Conservation (phyloP, 768 basidiomycete genomes). For the Amanita pseudoporphyria region DNA sequence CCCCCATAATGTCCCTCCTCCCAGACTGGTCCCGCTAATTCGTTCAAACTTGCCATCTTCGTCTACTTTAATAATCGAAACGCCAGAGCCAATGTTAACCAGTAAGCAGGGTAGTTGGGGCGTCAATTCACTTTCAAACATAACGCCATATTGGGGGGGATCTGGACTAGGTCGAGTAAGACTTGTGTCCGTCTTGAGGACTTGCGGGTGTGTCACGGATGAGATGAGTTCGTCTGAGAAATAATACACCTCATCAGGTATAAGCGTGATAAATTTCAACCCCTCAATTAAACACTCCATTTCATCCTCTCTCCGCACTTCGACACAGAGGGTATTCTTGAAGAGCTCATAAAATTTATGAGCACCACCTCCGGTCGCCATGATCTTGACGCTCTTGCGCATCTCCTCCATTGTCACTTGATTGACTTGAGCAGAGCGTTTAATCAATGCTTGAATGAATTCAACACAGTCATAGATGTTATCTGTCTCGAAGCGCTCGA, state of each 20-base stretch:
- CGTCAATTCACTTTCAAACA: constrained; percentile 74
- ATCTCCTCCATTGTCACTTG: constrained; percentile 84
- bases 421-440: constrained; percentile 77
- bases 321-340: constrained; percentile 62
- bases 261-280: constrained; percentile 89
- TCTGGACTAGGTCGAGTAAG: constrained; percentile 85
- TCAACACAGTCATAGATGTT: constrained; percentile 75
- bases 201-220: constrained; percentile 30
- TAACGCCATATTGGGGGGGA: constrained; percentile 82
- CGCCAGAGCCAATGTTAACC: constrained; percentile 97
- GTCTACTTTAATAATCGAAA: constrained; percentile 95
- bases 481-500: constrained; percentile 93
- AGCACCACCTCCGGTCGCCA: constrained; percentile 97
- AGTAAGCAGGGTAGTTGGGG: constrained; percentile 92
- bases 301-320: constrained; percentile 89
- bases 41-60: constrained; percentile 94
- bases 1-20: constrained; percentile 97
- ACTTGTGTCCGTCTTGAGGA: constrained; percentile 9
- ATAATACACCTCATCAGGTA: constrained; percentile 96
- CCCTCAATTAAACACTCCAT: constrained; percentile 99
- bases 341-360: constrained; percentile 90
- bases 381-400: constrained; percentile 88
- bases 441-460: constrained; percentile 83
- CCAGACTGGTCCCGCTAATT: constrained; percentile 93
- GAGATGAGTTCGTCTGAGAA: constrained; percentile 97